Percentiles rank a stretch among this genome's conserved stretches.
phyloP scores from a whole-genome alignment of 106 monocot genomes.

The Xerophyta viscosa region DNA sequence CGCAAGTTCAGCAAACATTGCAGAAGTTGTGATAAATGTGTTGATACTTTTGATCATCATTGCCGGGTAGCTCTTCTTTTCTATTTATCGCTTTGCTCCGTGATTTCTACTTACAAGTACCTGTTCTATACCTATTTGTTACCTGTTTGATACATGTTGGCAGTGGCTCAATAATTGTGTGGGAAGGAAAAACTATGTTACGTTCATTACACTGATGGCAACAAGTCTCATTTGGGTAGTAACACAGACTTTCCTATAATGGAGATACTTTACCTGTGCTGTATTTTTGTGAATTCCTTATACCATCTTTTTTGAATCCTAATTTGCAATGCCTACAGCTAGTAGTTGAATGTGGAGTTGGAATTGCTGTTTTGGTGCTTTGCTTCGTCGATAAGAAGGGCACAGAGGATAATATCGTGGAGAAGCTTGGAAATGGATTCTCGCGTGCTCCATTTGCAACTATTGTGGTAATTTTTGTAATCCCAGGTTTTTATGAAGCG shows the following conservation, averaged over 20 bases:
- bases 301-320: neutral
- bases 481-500: too few relatives aligned
- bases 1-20: slow-evolving; percentile 95
- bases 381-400: slow-evolving; percentile 88
- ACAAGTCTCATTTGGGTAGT: slow-evolving; percentile 85
- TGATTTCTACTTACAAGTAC: neutral
- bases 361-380: slow-evolving; percentile 81
- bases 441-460: slow-evolving; percentile 87
- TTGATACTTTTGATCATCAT: slow-evolving; percentile 99
- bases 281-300: neutral
- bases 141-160: neutral
- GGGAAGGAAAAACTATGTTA: slow-evolving; percentile 92
- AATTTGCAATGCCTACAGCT: slow-evolving; percentile 41
- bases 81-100: neutral
- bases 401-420: slow-evolving; percentile 56
- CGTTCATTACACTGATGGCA: slow-evolving; percentile 91
- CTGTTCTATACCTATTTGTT: neutral
- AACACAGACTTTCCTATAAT: neutral
- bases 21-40: slow-evolving; percentile 98
- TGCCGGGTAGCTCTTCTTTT: slow-evolving; percentile 58
- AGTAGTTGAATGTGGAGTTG: slow-evolving; percentile 79
- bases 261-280: neutral
- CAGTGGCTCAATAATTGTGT: slow-evolving; percentile 99
- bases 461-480: slow-evolving; percentile 55
- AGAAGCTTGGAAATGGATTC: slow-evolving; percentile 97